These are phyloP conservation scores for Herpetomonas samuelpessoai DNA, from an alignment of 208 protist species.

Conservation along the genomic window DNA sequence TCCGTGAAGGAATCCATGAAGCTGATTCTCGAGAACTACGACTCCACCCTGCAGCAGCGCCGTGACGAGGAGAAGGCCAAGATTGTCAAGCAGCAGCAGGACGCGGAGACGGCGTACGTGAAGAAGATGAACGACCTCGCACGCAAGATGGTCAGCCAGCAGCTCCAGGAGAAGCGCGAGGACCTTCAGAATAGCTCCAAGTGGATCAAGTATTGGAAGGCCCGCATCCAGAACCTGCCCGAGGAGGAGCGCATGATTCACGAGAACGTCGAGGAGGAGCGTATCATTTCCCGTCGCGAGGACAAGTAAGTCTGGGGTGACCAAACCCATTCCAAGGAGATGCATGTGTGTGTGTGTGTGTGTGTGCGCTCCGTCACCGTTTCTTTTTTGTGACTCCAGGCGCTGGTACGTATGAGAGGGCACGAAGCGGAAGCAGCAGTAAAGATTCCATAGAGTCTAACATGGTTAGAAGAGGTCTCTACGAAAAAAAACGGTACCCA, in stretches of 20 bases:
- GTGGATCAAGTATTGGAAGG: constrained; percentile 68
- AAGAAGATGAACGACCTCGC: constrained; percentile 74
- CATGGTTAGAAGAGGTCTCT: too few species aligned
- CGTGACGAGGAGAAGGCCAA: constrained; percentile 35
- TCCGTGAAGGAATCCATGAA: constrained; percentile 51
- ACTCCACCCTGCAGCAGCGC: constrained; percentile 38
- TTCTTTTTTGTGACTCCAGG: constrained; percentile 3
- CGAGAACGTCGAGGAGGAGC: constrained; percentile 76
- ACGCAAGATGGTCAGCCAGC: constrained; percentile 43
- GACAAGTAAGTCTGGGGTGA: too few species aligned
- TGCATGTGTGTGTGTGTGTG: constrained; percentile 1
- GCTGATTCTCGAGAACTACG: constrained; percentile 66
- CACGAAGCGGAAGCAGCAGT: too few species aligned
- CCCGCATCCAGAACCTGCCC: constrained; percentile 63
- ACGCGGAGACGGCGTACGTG: constrained; percentile 70
- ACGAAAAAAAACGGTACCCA: too few species aligned
- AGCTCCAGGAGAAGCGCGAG: constrained; percentile 40
- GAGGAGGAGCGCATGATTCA: constrained; percentile 61
- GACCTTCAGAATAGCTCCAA: constrained; percentile 61
- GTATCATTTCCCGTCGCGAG: constrained; percentile 44
- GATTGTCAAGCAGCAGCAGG: constrained; percentile 35
- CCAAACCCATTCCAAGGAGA: too few species aligned
- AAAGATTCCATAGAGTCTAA: too few species aligned
- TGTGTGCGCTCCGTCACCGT: constrained; percentile 2
- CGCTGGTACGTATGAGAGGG: too few species aligned